These are phyloP conservation scores for Oligophagozyma castellii DNA, from an alignment of 1,139 yeast species.

Conservation along the genomic window DNA sequence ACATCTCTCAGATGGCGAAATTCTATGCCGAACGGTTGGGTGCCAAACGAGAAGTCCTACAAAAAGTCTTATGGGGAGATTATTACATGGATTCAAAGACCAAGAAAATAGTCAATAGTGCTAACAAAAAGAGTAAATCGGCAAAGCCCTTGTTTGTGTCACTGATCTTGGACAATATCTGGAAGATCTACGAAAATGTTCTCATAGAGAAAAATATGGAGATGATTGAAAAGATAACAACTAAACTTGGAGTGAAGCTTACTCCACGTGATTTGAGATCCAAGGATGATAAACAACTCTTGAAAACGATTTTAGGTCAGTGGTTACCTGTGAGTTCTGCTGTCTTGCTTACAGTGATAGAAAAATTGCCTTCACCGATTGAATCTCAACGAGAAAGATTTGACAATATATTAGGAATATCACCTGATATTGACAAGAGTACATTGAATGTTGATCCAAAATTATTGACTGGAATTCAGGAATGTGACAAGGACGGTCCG, in stretches of 20 bases:
- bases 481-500: conserved; percentile 52
- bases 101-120: conserved; percentile 58
- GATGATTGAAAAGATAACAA: conserved; percentile 59
- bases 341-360: conserved; percentile 70
- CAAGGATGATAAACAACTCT: conserved; percentile 53
- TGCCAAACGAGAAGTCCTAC: conserved; percentile 62
- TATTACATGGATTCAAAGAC: conserved; percentile 80
- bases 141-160: conserved; percentile 78
- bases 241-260: conserved; percentile 53
- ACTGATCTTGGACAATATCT: conserved; percentile 74
- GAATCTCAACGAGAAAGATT: conserved; percentile 62
- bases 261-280: conserved; percentile 68
- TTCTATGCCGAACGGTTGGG: conserved; percentile 79
- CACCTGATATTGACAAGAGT: conserved; percentile 33
- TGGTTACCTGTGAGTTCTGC: conserved; percentile 93
- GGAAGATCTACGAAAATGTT: conserved; percentile 79
- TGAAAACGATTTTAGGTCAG: conserved; percentile 68
- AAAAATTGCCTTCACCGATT: conserved; percentile 71
- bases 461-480: conserved; percentile 42
- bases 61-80: conserved; percentile 95
- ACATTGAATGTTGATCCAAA: conserved; percentile 35
- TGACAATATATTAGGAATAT: conserved; percentile 43
- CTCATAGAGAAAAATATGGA: conserved; percentile 54
- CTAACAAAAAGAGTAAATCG: conserved; percentile 34
- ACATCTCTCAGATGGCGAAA: conserved; percentile 75